Evolutionary conservation across 306 rosid species (phyloP).

Genomic region (Sindora glabra): DNA sequence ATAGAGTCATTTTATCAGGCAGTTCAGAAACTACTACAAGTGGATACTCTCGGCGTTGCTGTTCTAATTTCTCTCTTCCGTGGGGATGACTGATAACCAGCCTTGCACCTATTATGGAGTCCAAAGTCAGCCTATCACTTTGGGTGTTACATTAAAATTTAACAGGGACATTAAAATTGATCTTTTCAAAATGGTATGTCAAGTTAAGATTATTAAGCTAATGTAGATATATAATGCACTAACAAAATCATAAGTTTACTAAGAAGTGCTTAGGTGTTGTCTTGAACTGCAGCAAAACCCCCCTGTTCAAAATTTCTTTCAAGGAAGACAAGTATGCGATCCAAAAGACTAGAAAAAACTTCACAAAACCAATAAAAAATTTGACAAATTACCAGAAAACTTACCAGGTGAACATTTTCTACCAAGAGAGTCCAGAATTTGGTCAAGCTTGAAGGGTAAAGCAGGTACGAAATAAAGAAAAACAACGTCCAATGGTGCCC

Average conservation of each 20-base stretch:
- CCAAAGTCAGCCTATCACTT: not conserved
- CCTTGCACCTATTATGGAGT: conserved; percentile 55
- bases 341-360: too few relatives aligned
- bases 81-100: conserved; percentile 80
- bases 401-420: conserved; percentile 49
- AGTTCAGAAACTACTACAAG: conserved; percentile 58
- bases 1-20: conserved; percentile 53
- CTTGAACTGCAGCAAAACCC: too few relatives aligned
- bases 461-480: conserved; percentile 88
- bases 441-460: conserved; percentile 48
- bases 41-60: conserved; percentile 47
- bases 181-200: too few relatives aligned
- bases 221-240: too few relatives aligned
- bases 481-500: conserved; percentile 64
- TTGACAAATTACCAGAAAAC: not conserved
- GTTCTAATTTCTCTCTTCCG: conserved; percentile 57
- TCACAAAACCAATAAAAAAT: not conserved
- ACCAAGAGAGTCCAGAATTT: conserved; percentile 50
- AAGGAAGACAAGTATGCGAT: too few relatives aligned
- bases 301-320: too few relatives aligned
- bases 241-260: too few relatives aligned
- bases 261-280: too few relatives aligned
- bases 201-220: too few relatives aligned
- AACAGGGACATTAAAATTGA: too few relatives aligned
- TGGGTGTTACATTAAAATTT: not conserved